Base-by-base conservation (phyloP, 352 stramenopile genomes). In the Elongisporangium senticosum region DNA sequence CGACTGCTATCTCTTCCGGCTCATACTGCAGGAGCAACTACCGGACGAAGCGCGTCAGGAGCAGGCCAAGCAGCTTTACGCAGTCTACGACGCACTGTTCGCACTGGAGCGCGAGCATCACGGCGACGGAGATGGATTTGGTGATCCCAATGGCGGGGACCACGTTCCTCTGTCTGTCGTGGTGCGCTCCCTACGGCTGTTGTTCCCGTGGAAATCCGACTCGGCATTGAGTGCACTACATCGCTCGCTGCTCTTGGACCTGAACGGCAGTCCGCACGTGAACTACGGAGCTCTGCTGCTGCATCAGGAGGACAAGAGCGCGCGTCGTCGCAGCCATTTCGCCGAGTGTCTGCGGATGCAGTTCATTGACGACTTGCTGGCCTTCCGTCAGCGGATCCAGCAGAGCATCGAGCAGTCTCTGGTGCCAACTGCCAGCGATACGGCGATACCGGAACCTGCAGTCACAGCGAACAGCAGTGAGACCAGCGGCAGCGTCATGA, bases 161-260 rank as follows among this genome's bases (percentile, higher is more conserved):
- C 64, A 65, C 3, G 68, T 92, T 2, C 70, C 60, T 1, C 47
- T 89, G 1, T 67, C 74, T 1, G 72, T 83, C 10, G 67, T 86
- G 3, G 33, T 92, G 4, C 71, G 65, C 15, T 66, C 75, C 0
- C 52, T 92, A 7, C 64, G 75, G 1, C 59, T 78, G 1, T 58
- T 72, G 4, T 91, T 86, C 55, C 79, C 82, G 0, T 91, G 79
- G 79, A 91, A 91, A 56, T 65, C 61, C 0, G 79, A 89, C 40
- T 22, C 22, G 0, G 61, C 68, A 10, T 63, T 89, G 14, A 71
- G 59, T 49, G 54, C 71, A 26, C 52, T 92, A 0, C 67, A 84
- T 51, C 77, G 66, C 13, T 61, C 77, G 2, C 33, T 89, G 5
- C 61, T 89, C 0, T 7, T 74, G 11, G 79, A 89, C 39, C 53